Base-by-base conservation (phyloP, 257 asterid genomes). In the Capsicum baccatum region DNA sequence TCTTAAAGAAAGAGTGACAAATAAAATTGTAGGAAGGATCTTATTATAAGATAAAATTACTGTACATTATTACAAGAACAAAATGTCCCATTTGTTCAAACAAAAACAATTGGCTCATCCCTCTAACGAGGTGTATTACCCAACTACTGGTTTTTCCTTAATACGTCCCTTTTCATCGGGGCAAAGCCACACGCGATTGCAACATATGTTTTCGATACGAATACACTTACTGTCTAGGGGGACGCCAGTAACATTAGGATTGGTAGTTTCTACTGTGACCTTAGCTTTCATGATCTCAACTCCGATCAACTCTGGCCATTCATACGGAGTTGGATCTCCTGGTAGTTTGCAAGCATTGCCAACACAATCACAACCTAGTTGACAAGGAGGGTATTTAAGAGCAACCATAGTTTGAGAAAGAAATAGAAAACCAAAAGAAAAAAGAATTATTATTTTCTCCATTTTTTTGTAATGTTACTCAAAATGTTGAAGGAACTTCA, bases 261-360 rank as follows among this genome's bases (percentile, higher is more conserved):
- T 71, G 0, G 6, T 71, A 6, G 5, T 17, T 69, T 71, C 79
- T 4, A 44, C 8, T 17, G 2, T 44, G 5, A 0, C 17, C 7
- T 71, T 71, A n/a, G 57, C 79, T 71, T 71, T 71, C 10, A 17
- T 44, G 37, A 71, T 44, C 9, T n/a, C 35, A 71, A 71, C 37
- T 44, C 79, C 79, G 0, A 71, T 1, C 21, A 71, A 69, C 1
- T 69, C 50, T 6, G 79, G 79, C 79, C 79, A 69, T 9, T 69
- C 79, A 42, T 39, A 69, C 10, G 79, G 26, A 4, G 3, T 16
- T 2, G 52, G 16, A 6, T 37, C 21, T 19, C 50, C 50, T 6
- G 52, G 50, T 67, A 4, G 3, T 42, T 17, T 69, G 26, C 55
- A 42, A 15, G 21, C 1, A 0, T 70, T 19, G 26, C 79, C 79